phyloP scores from a whole-genome alignment of 108 stramenopile species.

The Conticribra guillardii region DNA sequence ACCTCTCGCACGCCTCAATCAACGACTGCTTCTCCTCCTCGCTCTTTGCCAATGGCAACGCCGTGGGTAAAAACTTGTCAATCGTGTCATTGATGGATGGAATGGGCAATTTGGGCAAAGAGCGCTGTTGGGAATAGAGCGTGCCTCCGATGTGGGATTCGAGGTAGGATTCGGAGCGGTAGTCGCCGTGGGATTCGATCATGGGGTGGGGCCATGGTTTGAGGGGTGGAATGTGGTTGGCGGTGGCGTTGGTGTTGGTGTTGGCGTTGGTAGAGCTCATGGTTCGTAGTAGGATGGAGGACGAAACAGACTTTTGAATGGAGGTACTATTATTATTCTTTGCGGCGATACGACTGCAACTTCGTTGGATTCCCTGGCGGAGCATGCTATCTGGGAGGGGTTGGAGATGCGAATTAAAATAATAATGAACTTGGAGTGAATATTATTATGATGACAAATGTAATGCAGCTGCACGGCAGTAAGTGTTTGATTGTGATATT shows the following conservation, averaged over 20 bases:
- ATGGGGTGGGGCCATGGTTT: slow-evolving; percentile 66
- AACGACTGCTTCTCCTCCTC: slow-evolving; percentile 61
- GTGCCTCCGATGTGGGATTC: slow-evolving; percentile 69
- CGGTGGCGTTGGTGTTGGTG: background rate
- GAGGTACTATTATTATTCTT: background rate
- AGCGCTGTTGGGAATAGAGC: slow-evolving; percentile 66
- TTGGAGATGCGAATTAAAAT: no score
- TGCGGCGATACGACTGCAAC: background rate
- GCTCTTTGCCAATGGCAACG: slow-evolving; percentile 63
- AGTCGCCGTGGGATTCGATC: slow-evolving; percentile 77
- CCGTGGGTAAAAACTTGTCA: slow-evolving; percentile 68
- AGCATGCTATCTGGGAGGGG: background rate
- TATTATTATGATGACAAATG: no score
- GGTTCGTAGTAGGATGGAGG: slow-evolving; percentile 14
- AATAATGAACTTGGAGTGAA: no score
- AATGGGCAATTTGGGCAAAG: slow-evolving; percentile 73
- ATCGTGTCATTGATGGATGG: slow-evolving; percentile 73
- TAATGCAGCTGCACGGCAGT: no score
- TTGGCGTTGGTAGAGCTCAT: slow-evolving; percentile 11
- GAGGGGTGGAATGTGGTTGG: slow-evolving; percentile 6
- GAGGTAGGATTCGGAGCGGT: slow-evolving; percentile 68
- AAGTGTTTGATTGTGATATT: no score
- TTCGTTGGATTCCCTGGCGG: slow-evolving; percentile 1
- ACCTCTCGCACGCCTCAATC: slow-evolving; percentile 54
- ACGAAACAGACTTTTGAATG: background rate